Percentiles rank a stretch among this genome's conserved stretches.
Evolutionary conservation across 495 filamentous ascomycete genomes (phyloP).

Genomic region (Aspergillus biplanus): DNA sequence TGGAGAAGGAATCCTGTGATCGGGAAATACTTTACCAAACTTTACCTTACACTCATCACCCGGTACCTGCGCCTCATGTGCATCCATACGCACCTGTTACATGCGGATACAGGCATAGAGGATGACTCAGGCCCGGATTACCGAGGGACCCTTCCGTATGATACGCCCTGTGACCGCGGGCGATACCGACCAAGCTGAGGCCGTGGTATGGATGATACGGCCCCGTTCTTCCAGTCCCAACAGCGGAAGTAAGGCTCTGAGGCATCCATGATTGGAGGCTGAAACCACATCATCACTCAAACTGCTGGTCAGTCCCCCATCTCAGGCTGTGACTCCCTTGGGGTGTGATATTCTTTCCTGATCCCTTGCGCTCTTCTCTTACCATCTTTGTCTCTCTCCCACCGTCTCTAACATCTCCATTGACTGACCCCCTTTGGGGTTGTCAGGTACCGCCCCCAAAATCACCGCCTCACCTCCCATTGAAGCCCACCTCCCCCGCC

Average conservation of each 20-base stretch:
- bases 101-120: not conserved
- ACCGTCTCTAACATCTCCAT: not conserved
- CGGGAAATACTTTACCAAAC: not conserved
- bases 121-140: not conserved
- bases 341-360: constrained; percentile 11
- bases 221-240: not conserved
- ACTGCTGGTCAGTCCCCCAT: constrained; percentile 8
- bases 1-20: not conserved
- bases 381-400: constrained; percentile 1
- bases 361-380: not conserved
- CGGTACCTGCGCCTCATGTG: constrained; percentile 1
- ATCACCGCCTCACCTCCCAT: constrained; percentile 19
- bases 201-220: not conserved
- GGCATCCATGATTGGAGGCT: constrained; percentile 5
- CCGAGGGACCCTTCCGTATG: not conserved
- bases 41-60: not conserved
- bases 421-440: constrained; percentile 7
- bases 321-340: constrained; percentile 3
- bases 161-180: not conserved
- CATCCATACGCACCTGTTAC: not conserved
- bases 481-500: constrained; percentile 22
- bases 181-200: not conserved
- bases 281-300: constrained; percentile 6
- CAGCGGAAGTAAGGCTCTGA: not conserved
- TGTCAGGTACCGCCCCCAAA: constrained; percentile 24